Percentiles rank a stretch among this genome's conserved stretches.
These are phyloP conservation scores for Populus hybrid DNA, from an alignment of 441 rosid species.

Conservation along the genomic window DNA sequence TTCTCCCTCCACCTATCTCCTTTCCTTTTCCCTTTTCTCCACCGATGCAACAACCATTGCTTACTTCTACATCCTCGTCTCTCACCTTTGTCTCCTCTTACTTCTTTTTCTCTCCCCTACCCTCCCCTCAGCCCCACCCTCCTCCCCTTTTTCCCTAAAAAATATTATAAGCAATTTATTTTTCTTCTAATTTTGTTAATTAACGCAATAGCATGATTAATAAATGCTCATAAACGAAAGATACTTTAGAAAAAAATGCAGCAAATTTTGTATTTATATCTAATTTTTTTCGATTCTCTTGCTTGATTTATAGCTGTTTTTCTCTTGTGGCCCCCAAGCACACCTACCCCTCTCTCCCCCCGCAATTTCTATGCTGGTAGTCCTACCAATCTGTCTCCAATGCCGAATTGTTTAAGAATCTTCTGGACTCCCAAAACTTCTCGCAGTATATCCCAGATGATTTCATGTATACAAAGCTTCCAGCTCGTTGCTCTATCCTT, in stretches of 20 bases:
- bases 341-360: neutral
- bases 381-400: too few relatives aligned
- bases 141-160: too few relatives aligned
- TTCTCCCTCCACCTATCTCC: too few relatives aligned
- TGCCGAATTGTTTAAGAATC: slow-evolving; percentile 1
- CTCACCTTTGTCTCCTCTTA: too few relatives aligned
- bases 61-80: too few relatives aligned
- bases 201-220: neutral
- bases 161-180: too few relatives aligned
- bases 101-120: too few relatives aligned
- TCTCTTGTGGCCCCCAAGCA: neutral
- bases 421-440: neutral
- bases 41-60: too few relatives aligned
- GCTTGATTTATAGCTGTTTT: neutral
- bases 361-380: neutral
- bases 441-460: neutral
- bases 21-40: too few relatives aligned
- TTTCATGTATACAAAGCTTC: neutral
- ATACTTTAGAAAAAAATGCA: neutral
- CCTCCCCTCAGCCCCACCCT: too few relatives aligned
- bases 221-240: neutral
- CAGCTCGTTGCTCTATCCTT: neutral
- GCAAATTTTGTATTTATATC: neutral
- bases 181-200: neutral
- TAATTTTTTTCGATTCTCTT: neutral